Conservation (phyloP, 208 protist species). For the Trichomonas tenax region DNA sequence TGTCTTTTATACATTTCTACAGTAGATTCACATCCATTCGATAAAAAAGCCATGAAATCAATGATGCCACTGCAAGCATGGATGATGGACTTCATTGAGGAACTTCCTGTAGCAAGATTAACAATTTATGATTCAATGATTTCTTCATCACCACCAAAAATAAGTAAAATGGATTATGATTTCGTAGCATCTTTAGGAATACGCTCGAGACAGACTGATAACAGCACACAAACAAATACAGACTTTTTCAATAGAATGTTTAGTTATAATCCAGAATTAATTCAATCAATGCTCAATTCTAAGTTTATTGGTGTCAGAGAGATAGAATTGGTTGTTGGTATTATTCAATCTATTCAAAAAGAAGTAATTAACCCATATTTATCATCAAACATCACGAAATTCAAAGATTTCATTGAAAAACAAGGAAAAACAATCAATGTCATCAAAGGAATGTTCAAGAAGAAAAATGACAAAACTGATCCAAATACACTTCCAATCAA, state of each 20-base stretch:
- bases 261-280: background rate
- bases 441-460: background rate
- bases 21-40: background rate
- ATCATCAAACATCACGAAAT: background rate
- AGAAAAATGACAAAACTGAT: background rate
- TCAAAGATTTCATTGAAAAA: background rate
- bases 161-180: background rate
- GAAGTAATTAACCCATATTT: background rate
- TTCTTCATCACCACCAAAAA: background rate
- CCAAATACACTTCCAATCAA: background rate
- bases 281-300: background rate
- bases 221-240: background rate
- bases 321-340: background rate
- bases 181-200: background rate
- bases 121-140: background rate
- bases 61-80: background rate
- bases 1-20: background rate
- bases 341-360: background rate
- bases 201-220: background rate
- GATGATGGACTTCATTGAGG: background rate
- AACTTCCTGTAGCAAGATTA: background rate
- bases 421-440: background rate
- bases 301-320: background rate
- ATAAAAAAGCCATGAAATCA: background rate
- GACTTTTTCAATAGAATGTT: background rate